Evolutionary conservation across 1,284 basidiomycete species (phyloP).

Genomic region (Cryptococcus jaspeensis): DNA sequence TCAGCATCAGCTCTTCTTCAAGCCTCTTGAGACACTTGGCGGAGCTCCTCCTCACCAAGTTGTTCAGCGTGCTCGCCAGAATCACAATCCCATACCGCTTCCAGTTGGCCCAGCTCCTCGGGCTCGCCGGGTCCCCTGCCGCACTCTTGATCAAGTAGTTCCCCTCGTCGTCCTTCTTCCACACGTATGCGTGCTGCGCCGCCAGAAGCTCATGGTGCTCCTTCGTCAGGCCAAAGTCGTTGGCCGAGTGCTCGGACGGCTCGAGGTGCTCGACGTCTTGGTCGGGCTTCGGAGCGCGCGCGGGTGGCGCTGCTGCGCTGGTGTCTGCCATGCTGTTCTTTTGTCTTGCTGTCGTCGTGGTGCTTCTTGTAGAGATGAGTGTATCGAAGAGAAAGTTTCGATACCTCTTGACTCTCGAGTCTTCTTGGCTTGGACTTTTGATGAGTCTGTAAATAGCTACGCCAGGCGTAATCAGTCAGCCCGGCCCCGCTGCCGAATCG

Average conservation of each 20-base stretch:
- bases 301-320: not conserved
- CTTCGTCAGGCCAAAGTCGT: slow-evolving; percentile 4
- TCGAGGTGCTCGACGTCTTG: not conserved
- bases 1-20: not conserved
- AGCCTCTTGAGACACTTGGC: not conserved
- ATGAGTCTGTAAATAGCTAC: no score
- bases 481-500: no score
- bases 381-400: not conserved
- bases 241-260: not conserved
- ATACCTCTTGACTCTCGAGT: not conserved
- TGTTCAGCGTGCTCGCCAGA: slow-evolving; percentile 30
- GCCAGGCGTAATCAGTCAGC: no score
- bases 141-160: slow-evolving; percentile 22
- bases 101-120: slow-evolving; percentile 32
- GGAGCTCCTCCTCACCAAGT: slow-evolving; percentile 16
- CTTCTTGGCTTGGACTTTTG: no score
- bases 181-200: slow-evolving; percentile 14
- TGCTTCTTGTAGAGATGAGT: not conserved
- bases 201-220: slow-evolving; percentile 11
- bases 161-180: slow-evolving; percentile 21
- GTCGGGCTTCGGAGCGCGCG: not conserved
- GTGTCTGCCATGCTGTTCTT: not conserved
- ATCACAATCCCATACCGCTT: slow-evolving; percentile 29
- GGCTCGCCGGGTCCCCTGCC: slow-evolving; percentile 18
- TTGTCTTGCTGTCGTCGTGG: not conserved